phyloP scores from a whole-genome alignment of 768 basidiomycete genomes.

The Termitomyces bulborhizus region DNA sequence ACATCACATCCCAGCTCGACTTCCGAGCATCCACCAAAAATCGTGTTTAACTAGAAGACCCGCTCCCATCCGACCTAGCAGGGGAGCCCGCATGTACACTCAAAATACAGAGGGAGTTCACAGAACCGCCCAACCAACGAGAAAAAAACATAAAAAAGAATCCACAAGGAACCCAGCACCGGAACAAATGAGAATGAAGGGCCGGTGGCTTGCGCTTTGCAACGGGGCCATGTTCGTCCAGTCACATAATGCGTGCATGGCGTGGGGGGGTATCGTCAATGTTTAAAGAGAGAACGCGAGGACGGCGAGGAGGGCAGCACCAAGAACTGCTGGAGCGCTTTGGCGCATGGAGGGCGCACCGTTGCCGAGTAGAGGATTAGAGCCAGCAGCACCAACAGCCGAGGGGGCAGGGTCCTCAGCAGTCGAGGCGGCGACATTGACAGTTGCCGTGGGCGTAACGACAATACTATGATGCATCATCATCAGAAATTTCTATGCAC shows the following conservation, averaged over 20 bases:
- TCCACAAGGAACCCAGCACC: slow-evolving; percentile 12
- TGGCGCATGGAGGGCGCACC: slow-evolving; percentile 30
- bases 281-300: slow-evolving; percentile 27
- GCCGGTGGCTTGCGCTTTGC: slow-evolving; percentile 15
- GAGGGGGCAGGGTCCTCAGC: slow-evolving; percentile 5
- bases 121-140: slow-evolving; percentile 11
- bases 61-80: slow-evolving; percentile 11
- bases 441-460: slow-evolving; percentile 15
- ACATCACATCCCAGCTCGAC: slow-evolving; percentile 17
- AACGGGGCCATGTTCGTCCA: slow-evolving; percentile 8
- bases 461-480: slow-evolving; percentile 13
- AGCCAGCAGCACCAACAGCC: slow-evolving; percentile 37
- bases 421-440: slow-evolving; percentile 7
- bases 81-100: slow-evolving; percentile 10
- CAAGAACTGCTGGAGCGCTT: slow-evolving; percentile 35
- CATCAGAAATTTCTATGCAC: neutral
- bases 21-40: slow-evolving; percentile 16
- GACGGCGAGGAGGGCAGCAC: slow-evolving; percentile 34
- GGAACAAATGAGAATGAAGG: slow-evolving; percentile 7
- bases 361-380: slow-evolving; percentile 25
- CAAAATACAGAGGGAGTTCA: slow-evolving; percentile 11
- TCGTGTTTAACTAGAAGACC: slow-evolving; percentile 10
- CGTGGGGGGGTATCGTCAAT: slow-evolving; percentile 23
- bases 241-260: slow-evolving; percentile 12
- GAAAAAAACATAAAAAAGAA: neutral